These are phyloP conservation scores for Baudoinia panamericana DNA, from an alignment of 495 filamentous ascomycete species.

Conservation along the genomic window DNA sequence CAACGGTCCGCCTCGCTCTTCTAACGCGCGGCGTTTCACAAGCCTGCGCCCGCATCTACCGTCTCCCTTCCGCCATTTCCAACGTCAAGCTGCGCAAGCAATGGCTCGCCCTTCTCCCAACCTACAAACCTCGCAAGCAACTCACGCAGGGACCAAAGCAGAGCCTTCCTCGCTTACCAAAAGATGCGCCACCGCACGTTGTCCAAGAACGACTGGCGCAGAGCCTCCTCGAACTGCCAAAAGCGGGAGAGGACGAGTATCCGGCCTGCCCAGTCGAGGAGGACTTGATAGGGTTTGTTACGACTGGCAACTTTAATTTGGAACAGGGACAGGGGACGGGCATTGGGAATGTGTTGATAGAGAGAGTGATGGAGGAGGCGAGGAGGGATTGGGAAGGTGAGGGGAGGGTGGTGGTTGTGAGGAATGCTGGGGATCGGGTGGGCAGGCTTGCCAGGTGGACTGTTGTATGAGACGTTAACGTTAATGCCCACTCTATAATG, in stretches of 20 bases:
- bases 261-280: conserved; percentile 55
- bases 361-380: conserved; percentile 38
- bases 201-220: conserved; percentile 28
- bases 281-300: conserved; percentile 86
- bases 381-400: conserved; percentile 23
- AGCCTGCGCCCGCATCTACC: conserved; percentile 58
- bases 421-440: conserved; percentile 60
- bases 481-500: too few relatives aligned
- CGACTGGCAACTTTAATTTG: conserved; percentile 71
- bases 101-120: conserved; percentile 38
- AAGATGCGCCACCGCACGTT: conserved; percentile 19
- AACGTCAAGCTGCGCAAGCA: conserved; percentile 35
- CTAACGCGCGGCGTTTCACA: conserved; percentile 45
- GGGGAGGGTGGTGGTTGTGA: conserved; percentile 58
- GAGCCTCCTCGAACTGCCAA: conserved; percentile 24
- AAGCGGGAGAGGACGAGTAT: conserved; percentile 38
- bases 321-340: conserved; percentile 63
- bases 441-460: conserved; percentile 69
- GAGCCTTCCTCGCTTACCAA: conserved; percentile 9
- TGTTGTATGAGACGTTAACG: conserved; percentile 5
- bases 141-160: conserved; percentile 11
- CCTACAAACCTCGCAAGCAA: conserved; percentile 10
- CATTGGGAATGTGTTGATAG: conserved; percentile 55
- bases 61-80: conserved; percentile 39
- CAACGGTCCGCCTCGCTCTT: conserved; percentile 47